Conservation (phyloP, 345 rosid species). For the Euphorbia lathyris region DNA sequence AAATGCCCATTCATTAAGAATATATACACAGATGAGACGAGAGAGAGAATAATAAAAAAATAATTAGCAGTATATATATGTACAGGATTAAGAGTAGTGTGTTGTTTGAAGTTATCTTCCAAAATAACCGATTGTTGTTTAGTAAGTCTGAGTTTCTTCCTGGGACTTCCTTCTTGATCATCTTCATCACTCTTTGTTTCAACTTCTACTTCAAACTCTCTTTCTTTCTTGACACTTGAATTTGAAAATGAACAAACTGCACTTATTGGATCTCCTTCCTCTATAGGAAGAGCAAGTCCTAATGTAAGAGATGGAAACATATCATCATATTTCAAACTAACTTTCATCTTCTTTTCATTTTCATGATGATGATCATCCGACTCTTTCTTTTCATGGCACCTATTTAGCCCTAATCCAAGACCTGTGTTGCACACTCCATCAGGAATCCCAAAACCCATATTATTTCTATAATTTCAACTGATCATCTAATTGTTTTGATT, state of each 20-base stretch:
- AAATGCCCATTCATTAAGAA: neutral
- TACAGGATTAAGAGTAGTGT: constrained; percentile 61
- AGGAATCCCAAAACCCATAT: constrained; percentile 21
- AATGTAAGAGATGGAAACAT: constrained; percentile 40
- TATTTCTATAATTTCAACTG: too few relatives aligned
- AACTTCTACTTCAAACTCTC: constrained; percentile 27
- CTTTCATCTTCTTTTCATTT: constrained; percentile 21
- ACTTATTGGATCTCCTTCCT: constrained; percentile 17
- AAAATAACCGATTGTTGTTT: constrained; percentile 42
- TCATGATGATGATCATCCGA: neutral
- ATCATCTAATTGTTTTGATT: too few relatives aligned
- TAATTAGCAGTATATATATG: neutral
- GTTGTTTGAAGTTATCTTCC: constrained; percentile 50
- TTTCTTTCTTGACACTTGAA: constrained; percentile 35
- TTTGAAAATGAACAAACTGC: constrained; percentile 37
- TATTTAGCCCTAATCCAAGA: constrained; percentile 30
- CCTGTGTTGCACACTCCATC: constrained; percentile 31
- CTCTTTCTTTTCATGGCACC: constrained; percentile 20
- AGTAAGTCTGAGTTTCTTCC: constrained; percentile 54
- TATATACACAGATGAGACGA: too few relatives aligned
- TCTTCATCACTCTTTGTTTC: constrained; percentile 46
- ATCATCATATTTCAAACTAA: constrained; percentile 27
- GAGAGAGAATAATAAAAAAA: too few relatives aligned
- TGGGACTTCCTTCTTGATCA: constrained; percentile 47
- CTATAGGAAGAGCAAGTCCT: too few relatives aligned